Evolutionary conservation across 345 rosid species (phyloP).

Genomic region (Iberis pinnata): DNA sequence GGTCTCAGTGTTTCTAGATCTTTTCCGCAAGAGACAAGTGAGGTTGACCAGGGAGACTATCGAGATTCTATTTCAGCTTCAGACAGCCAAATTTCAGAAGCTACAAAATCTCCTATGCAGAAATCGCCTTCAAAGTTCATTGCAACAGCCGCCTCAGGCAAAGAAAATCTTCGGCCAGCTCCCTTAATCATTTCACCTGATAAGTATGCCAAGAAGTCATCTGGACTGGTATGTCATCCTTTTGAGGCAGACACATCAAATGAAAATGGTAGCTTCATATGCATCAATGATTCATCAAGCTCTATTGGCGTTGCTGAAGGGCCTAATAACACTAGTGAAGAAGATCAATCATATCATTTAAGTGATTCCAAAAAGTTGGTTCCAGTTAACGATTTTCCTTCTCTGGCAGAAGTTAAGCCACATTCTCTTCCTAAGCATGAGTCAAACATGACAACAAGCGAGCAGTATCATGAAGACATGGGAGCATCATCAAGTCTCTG

Average conservation of each 20-base stretch:
- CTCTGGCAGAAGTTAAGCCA: constrained; percentile 34
- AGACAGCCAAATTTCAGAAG: constrained; percentile 41
- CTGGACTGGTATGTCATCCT: constrained; percentile 38
- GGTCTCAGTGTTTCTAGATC: constrained; percentile 41
- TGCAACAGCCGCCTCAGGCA: constrained; percentile 38
- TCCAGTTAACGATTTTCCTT: constrained; percentile 51
- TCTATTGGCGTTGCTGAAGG: constrained; percentile 40
- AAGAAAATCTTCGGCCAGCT: constrained; percentile 40
- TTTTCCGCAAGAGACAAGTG: constrained; percentile 32
- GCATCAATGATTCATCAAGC: constrained; percentile 40
- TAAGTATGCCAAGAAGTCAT: constrained; percentile 37
- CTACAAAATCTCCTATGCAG: constrained; percentile 36
- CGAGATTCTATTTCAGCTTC: constrained; percentile 41
- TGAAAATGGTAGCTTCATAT: constrained; percentile 44
- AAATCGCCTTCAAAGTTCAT: constrained; percentile 39
- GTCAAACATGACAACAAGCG: constrained; percentile 23
- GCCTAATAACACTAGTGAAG: constrained; percentile 29
- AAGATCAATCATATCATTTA: constrained; percentile 43
- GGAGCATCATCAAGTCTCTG: constrained; percentile 77
- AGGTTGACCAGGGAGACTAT: constrained; percentile 31
- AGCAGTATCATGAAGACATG: constrained; percentile 40
- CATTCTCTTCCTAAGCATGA: constrained; percentile 39
- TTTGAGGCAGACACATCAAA: constrained; percentile 42
- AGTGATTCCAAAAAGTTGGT: constrained; percentile 58
- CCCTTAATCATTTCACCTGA: constrained; percentile 39